Percentiles rank a stretch among this genome's conserved stretches.
Evolutionary conservation across 2,329 filamentous ascomycete genomes (phyloP).

Genomic region (Chaetothyriales sp.): DNA sequence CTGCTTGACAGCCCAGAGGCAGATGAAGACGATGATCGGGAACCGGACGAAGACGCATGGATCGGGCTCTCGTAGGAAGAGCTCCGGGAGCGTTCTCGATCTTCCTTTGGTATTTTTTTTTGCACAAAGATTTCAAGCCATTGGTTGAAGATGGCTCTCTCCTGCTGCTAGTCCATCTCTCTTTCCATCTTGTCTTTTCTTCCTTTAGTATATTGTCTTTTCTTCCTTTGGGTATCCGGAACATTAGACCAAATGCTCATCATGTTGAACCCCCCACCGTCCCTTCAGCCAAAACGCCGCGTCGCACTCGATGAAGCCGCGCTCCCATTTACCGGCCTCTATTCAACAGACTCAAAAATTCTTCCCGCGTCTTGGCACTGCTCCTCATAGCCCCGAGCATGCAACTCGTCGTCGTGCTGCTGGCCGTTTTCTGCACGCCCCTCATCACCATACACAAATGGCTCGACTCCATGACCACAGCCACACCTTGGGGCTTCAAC

Average conservation of each 20-base stretch:
- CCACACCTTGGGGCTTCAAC: slow-evolving; percentile 83
- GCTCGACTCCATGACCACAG: slow-evolving; percentile 92
- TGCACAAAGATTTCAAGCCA: neutral
- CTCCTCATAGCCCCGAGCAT: slow-evolving; percentile 93
- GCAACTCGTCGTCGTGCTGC: slow-evolving; percentile 85
- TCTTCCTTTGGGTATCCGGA: no score
- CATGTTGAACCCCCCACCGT: neutral
- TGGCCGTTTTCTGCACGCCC: slow-evolving; percentile 83
- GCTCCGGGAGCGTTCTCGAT: neutral
- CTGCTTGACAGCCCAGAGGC: neutral
- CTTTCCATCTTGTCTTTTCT: neutral
- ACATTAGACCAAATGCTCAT: neutral
- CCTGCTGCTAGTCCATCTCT: neutral
- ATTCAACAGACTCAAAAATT: slow-evolving; percentile 77
- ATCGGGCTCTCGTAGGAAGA: neutral
- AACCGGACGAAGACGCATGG: neutral
- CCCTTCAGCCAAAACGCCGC: neutral
- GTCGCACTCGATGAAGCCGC: neutral
- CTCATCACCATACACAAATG: slow-evolving; percentile 99
- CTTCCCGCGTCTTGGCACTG: slow-evolving; percentile 84
- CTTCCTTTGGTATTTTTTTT: neutral
- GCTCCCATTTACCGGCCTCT: slow-evolving; percentile 16
- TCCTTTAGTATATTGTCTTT: no score
- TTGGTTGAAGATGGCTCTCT: neutral
- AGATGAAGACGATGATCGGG: neutral